phyloP scores from a whole-genome alignment of 2,329 filamentous ascomycete species.

The Trichoderma sp. region DNA sequence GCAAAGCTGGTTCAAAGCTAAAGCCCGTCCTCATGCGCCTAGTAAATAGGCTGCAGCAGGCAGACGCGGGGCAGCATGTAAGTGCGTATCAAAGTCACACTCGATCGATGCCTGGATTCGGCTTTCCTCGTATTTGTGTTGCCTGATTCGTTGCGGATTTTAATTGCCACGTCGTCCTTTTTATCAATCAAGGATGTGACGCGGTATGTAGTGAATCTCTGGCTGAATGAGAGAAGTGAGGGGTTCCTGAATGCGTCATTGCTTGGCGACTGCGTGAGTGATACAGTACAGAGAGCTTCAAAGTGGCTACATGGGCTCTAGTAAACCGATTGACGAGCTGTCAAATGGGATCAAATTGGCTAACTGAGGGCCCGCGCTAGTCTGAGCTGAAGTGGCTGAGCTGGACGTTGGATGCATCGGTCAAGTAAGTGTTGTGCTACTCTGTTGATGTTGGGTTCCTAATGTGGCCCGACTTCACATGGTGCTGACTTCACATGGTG shows the following conservation, averaged over 20 bases:
- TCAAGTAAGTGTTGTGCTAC: too few species aligned
- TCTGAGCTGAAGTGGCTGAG: conserved; percentile 18
- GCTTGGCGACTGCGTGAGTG: neutral
- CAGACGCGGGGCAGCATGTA: conserved; percentile 21
- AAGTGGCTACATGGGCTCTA: neutral
- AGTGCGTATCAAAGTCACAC: neutral
- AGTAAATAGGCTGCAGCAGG: conserved; percentile 16
- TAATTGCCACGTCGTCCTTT: conserved; percentile 5
- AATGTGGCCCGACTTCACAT: too few species aligned
- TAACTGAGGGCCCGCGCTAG: neutral
- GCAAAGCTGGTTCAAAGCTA: neutral
- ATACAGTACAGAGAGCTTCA: neutral
- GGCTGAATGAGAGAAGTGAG: neutral
- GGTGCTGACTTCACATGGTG: too few species aligned
- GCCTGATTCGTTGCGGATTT: neutral
- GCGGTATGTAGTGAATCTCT: neutral
- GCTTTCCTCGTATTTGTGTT: neutral
- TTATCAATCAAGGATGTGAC: neutral
- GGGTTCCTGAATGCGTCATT: neutral
- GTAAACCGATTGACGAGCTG: conserved; percentile 11
- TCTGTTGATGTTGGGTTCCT: neutral
- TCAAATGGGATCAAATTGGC: neutral
- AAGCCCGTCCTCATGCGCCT: neutral
- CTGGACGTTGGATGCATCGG: neutral
- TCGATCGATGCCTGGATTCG: neutral